Conservation (phyloP, 768 basidiomycete genomes). For the Suillus lakei region DNA sequence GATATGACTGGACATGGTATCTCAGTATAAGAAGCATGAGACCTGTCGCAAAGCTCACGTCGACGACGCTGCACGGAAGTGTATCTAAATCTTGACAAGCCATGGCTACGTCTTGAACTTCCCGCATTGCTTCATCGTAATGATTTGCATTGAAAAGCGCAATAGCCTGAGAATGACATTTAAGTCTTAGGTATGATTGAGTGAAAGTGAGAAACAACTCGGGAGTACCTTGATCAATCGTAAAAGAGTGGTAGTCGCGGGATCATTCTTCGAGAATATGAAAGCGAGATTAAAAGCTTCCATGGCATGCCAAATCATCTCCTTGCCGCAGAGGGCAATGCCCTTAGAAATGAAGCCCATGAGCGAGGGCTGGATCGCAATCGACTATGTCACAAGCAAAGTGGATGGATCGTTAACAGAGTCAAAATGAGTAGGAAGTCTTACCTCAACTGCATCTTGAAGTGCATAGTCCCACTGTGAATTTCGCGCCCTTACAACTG, state of each 20-base stretch:
- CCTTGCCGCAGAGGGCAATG: not conserved
- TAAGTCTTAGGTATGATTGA: too few relatives aligned
- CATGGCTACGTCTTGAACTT: not conserved
- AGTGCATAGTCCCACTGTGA: not conserved
- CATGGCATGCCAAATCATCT: too few relatives aligned
- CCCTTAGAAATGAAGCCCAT: not conserved
- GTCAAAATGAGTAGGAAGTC: not conserved
- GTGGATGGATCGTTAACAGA: not conserved
- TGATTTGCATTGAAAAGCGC: not conserved
- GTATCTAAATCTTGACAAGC: not conserved
- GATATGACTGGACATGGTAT: not conserved
- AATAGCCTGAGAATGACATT: not conserved
- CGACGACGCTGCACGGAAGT: not conserved
- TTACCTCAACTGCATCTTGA: not conserved
- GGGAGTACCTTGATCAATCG: not conserved
- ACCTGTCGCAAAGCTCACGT: not conserved
- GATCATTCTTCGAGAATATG: not conserved
- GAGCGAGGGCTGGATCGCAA: not conserved
- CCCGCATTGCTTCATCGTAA: not conserved
- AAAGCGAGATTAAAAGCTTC: not conserved
- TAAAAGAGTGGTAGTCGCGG: not conserved
- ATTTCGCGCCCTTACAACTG: not conserved
- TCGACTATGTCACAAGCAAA: not conserved
- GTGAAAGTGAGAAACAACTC: not conserved
- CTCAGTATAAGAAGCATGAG: not conserved